These are phyloP conservation scores for Sugiyamaella pinicola DNA, from an alignment of 1,139 yeast genomes.

Conservation along the genomic window DNA sequence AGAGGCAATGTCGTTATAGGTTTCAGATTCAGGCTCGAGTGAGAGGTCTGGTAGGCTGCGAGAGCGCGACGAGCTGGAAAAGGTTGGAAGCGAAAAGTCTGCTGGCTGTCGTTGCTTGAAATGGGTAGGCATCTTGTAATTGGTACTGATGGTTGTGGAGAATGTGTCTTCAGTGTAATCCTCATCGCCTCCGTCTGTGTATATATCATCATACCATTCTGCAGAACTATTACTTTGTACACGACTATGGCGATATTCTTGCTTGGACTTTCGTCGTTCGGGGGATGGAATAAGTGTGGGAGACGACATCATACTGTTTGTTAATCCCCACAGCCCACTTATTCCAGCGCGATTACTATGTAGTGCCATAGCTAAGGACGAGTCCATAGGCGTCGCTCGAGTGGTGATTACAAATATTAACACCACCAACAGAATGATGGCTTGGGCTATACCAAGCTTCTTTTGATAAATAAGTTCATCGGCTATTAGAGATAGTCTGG, in stretches of 20 bases:
- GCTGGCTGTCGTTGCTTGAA: background rate
- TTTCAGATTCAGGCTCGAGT: slow-evolving; percentile 4
- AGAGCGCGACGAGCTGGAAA: slow-evolving; percentile 6
- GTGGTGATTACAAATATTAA: slow-evolving; percentile 63
- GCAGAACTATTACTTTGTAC: slow-evolving; percentile 14
- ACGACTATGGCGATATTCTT: slow-evolving; percentile 5
- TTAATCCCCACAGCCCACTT: slow-evolving; percentile 8
- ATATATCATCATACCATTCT: slow-evolving; percentile 13
- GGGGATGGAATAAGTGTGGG: slow-evolving; percentile 4
- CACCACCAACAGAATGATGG: slow-evolving; percentile 54
- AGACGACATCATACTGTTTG: slow-evolving; percentile 8
- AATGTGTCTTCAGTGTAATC: slow-evolving; percentile 69
- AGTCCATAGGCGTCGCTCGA: slow-evolving; percentile 47
- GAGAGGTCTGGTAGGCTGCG: background rate
- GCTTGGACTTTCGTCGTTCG: slow-evolving; percentile 3
- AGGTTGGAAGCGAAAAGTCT: slow-evolving; percentile 2
- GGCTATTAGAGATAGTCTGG: slow-evolving; percentile 46
- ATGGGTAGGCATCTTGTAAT: background rate
- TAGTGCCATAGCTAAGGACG: slow-evolving; percentile 19
- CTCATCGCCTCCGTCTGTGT: slow-evolving; percentile 49
- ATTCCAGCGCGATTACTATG: slow-evolving; percentile 10
- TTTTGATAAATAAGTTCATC: slow-evolving; percentile 60
- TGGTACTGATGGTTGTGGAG: background rate
- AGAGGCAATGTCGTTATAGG: slow-evolving; percentile 5
- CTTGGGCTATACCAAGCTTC: slow-evolving; percentile 56